Evolutionary conservation across 176 grass and related monocot species (phyloP), one percentile per base, ranked within the genome.

Genomic region (Lolium perenne): DNA sequence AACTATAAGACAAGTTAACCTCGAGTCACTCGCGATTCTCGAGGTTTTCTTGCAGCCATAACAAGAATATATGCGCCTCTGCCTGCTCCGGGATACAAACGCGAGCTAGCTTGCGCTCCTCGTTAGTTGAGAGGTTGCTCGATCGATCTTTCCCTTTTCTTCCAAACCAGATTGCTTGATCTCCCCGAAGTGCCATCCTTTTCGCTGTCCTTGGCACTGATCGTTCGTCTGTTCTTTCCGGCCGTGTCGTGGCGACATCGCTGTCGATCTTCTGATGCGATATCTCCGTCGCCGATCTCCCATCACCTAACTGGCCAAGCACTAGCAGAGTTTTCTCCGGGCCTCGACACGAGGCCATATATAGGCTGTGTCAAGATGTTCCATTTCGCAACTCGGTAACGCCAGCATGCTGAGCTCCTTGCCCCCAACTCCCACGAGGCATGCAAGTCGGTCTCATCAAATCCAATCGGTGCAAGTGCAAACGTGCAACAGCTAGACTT

Each of bases 131-230:
- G 67, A 67, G 15, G 58, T 57, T 8, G 22, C 56, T 63, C 49
- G 25, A 49, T 63, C 25, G 4, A 29, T 61, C 49, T 17, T 16
- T 13, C 3, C 5, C 71, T 16, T 25, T 47, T 15, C 5, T 11
- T 47, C 8, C 7, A 14, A 49, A 22, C n/a, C n/a, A 21, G n/a
- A 61, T 78, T 43, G 81, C 64, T 77, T 51, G 29, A 47, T 71
- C 15, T 53, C 54, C 14, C 41, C 82, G 10, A 61, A 71, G 49
- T 54, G 54, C 51, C 79, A 74, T 86, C 83, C 23, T 85, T 77
- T 77, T 85, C 72, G 5, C 2, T 66, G 59, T 54, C 83, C 13
- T 54, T 77, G 4, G 72, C n/a, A 25, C 38, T 5, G 26, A 18
- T 41, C 62, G 13, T 0, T 16, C 83, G 29, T 85, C 59, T 66